Evolutionary conservation across 169 alveolate genomes (phyloP), one percentile per base, ranked within the genome.

Genomic region (Plasmodium coatneyi): DNA sequence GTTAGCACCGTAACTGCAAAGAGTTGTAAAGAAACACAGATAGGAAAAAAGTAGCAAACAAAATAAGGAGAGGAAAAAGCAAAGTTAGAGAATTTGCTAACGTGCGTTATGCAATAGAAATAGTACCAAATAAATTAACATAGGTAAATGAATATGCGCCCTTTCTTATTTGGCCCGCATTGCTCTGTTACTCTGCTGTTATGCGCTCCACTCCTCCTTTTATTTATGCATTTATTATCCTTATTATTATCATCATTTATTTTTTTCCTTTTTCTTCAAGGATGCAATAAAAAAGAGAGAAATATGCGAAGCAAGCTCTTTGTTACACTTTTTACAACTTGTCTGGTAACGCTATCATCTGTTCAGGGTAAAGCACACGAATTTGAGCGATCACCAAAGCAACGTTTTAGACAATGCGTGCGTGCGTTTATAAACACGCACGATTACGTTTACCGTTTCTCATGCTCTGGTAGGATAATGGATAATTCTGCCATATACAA

Each of bases 251-350:
- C 41, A 32, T 54, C 19, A 56, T 28, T 71, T 34, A 7, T 39
- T 22, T 70, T 83, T 66, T 7, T 66, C 56, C 49, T 70, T 70
- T 52, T 39, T 79, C 32, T 34, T 46, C 22, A 22, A 87, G 93
- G 76, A 87, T 87, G 87, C 49, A 49, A 66, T 84, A 84, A 80
- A 80, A 79, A 82, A 82, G 5, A 82, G 34, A 52, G 54, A 82
- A 87, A 56, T 79, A 87, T 87, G 93, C 87, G 32, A 56, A 87
- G 52, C 10, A 52, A 87, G 19, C 30, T 66, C 46, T 66, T 87
- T n/a, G 89, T 41, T 60, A 87, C 81, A 66, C 30, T 87, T 43
- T 76, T 87, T 87, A 14, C 52, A 49, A 39, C 66, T 22, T 74
- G 80, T 76, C 80, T 74, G 56, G 39, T 32, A 54, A 79, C 83